Base-by-base conservation (phyloP, 2,329 filamentous ascomycete genomes). In the Phyllosticta citrichinensis region DNA sequence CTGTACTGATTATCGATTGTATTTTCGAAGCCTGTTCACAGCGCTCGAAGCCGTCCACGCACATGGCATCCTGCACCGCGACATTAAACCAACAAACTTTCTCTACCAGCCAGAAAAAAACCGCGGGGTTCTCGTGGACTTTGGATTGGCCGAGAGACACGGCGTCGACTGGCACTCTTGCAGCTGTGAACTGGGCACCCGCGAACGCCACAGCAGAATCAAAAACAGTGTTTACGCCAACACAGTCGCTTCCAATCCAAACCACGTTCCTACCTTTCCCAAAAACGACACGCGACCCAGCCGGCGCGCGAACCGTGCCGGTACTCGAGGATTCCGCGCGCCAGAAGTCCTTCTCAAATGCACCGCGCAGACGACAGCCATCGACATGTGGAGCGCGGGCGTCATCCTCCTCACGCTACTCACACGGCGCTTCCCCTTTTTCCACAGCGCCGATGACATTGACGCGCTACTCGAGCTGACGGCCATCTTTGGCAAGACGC, bases 31-130 rank as follows among this genome's bases (percentile, higher is more conserved):
- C 53, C 82, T 99, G 4, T 94, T 99, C 71, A 88, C 86, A 1
- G 94, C 92, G 0, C 80, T 99, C 11, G 81, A 83, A 55, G 87
- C 89, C 51, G 92, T 97, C 4, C 94, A 99, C 73, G 81, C 84
- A 5, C 85, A 89, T 69, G 82, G 84, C 51, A 97, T 99, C 63
- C 83, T 99, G 20, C 94, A 99, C 71, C 86, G 92, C 65, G 92
- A 97, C 70, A 96, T 97, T 71, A 97, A 97, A 71, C 94, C 94
- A 5, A 99, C 95, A 22, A 97, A 97, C 71, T 97, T 97, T 68
- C 82, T 97, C 50, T 97, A 97, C 76, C 91, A 96, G 65, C 89
- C 90, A 0, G 78, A 84, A 11, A 84, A 86, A 52, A 84, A 87
- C 67, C 86, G 89, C 60, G 94, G 94, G 51, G 93, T 99, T 1